Evolutionary conservation across 495 filamentous ascomycete genomes (phyloP).

Genomic region (Podospora pseudoanserina): DNA sequence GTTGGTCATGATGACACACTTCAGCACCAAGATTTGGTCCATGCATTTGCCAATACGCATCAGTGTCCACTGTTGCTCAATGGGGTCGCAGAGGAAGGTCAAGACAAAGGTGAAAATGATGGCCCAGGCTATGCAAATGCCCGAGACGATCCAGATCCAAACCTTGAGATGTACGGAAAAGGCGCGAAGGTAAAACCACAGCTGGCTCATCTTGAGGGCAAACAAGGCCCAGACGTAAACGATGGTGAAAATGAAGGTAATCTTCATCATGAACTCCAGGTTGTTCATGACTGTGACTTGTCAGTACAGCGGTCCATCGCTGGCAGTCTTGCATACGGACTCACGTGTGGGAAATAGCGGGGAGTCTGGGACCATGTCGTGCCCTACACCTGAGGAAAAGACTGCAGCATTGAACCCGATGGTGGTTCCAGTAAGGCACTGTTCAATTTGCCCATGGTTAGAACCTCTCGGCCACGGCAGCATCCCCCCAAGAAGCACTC

Average conservation of each 20-base stretch:
- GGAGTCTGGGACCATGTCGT: background rate
- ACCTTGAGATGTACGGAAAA: background rate
- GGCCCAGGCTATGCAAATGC: slow-evolving; percentile 1
- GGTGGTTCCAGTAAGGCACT: slow-evolving; percentile 1
- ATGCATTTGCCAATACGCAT: background rate
- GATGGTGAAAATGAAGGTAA: slow-evolving; percentile 7
- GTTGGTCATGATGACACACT: slow-evolving; percentile 11
- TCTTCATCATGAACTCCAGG: slow-evolving; percentile 4
- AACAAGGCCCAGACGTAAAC: slow-evolving; percentile 4
- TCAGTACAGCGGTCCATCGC: background rate
- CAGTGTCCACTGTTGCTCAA: slow-evolving; percentile 4
- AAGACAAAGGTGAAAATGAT: background rate
- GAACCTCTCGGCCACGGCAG: background rate
- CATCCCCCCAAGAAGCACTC: background rate
- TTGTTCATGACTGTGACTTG: background rate
- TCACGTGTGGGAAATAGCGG: background rate
- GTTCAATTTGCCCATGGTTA: background rate
- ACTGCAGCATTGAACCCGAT: slow-evolving; percentile 11
- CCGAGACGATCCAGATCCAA: background rate
- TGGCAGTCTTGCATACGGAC: background rate
- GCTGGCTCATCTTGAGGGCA: slow-evolving; percentile 2
- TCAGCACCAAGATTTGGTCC: slow-evolving; percentile 9
- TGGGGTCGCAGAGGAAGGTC: slow-evolving; percentile 6
- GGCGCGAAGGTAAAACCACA: slow-evolving; percentile 7
- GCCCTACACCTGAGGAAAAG: background rate